Evolutionary conservation across 208 protist species (phyloP), one percentile per base, ranked within the genome.

Genomic region (Wallacemonas sp.): DNA sequence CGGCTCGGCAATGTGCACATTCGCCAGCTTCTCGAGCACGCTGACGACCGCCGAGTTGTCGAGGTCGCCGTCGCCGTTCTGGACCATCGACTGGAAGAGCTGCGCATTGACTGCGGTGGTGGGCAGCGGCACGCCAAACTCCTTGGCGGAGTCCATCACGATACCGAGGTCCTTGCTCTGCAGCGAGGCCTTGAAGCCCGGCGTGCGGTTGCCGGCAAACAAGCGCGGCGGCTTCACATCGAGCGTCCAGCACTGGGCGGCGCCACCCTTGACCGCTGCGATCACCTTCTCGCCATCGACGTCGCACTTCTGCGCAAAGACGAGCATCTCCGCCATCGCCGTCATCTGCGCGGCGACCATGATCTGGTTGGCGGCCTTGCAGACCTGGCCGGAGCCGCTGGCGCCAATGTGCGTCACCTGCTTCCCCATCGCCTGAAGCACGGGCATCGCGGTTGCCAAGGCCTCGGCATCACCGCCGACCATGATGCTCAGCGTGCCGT

Each of bases 301-400:
- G 10, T 90, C 89, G 29, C 88, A 94, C 70, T 97, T 96, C 76
- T 98, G 75, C 2, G 90, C 77, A 41, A 98, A 98, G 46, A 98
- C 79, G 10, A 98, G 80, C 28, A 96, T 97, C 70, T 99, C 96
- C 2, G 81, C 83, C 76, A 99, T 87, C 4, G 95, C 97, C 22
- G 97, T 89, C 93, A 98, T 98, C 72, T 88, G 93, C 26, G 86
- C 88, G 8, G 91, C 91, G 32, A 98, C 94, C 81, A 97, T 93
- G 44, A 98, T 98, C 78, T 99, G 97, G 67, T 99, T 99, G 14
- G 89, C 89, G 54, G 94, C 93, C 76, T 99, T 99, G 72, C 94
- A 98, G 66, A 98, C 92, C 87, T 99, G 97, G 16, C 97, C 97
- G 2, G 83, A 82, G 0, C 97, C 97, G 26, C 78, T 69, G 48